phyloP scores from a whole-genome alignment of 2,329 filamentous ascomycete species.

The Emergomyces pasteurianus region DNA sequence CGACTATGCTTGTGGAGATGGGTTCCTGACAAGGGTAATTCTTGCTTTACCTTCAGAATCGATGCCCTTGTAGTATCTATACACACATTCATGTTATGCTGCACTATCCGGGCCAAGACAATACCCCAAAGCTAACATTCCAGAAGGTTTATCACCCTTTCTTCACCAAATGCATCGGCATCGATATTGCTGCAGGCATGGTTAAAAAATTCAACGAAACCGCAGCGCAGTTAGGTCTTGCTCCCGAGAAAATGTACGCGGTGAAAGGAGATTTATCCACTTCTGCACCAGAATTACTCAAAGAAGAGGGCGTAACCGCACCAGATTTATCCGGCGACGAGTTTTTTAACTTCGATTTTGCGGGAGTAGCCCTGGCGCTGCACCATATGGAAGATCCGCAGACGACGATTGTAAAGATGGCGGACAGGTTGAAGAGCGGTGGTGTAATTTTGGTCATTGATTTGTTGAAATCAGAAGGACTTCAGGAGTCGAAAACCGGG shows the following conservation, averaged over 20 bases:
- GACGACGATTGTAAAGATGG: slow-evolving; percentile 1
- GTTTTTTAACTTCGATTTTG: slow-evolving; percentile 11
- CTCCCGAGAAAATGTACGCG: slow-evolving; percentile 7
- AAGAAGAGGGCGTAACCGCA: background rate
- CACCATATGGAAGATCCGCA: slow-evolving; percentile 10
- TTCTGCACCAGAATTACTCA: background rate
- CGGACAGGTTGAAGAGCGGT: slow-evolving; percentile 8
- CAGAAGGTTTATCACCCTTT: slow-evolving; percentile 7
- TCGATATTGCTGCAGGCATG: slow-evolving; percentile 12
- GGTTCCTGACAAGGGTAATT: slow-evolving; percentile 9
- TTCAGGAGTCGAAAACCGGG: background rate
- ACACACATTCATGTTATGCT: background rate
- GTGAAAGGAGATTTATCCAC: slow-evolving; percentile 7
- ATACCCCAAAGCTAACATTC: background rate
- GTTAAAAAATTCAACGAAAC: slow-evolving; percentile 8
- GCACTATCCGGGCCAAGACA: no score
- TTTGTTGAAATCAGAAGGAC: background rate
- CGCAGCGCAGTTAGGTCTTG: slow-evolving; percentile 2
- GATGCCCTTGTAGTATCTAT: background rate
- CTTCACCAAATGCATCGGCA: slow-evolving; percentile 10
- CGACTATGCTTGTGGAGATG: slow-evolving; percentile 12
- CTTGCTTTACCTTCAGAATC: background rate
- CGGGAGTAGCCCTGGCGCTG: slow-evolving; percentile 7
- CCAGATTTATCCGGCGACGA: slow-evolving; percentile 1
- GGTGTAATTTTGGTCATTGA: slow-evolving; percentile 10